Conservation (phyloP, 73 alveolate genomes). For the Tetrahymena elliotti region DNA sequence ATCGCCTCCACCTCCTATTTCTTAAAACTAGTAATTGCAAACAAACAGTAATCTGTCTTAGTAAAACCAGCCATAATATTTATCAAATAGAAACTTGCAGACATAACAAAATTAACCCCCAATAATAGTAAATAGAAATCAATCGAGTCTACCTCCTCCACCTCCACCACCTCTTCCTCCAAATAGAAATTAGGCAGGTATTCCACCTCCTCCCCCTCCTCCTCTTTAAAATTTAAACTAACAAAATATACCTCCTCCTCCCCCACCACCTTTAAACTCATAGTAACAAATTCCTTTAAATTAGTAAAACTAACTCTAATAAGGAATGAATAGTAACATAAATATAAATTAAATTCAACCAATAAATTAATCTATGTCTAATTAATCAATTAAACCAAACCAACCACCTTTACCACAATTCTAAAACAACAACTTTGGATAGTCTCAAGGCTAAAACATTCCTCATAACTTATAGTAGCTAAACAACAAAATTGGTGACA, state of each 20-base stretch:
- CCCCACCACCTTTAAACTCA: too few relatives aligned
- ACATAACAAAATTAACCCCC: background rate
- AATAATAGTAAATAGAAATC: background rate
- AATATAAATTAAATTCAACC: background rate
- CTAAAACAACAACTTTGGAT: background rate
- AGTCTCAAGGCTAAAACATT: background rate
- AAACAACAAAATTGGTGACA: background rate
- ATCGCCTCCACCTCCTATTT: background rate
- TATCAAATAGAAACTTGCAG: background rate
- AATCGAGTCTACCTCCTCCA: background rate
- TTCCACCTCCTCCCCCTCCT: background rate
- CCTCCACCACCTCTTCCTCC: background rate
- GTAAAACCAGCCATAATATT: background rate
- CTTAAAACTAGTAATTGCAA: background rate
- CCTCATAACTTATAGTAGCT: background rate
- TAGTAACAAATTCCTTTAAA: background rate
- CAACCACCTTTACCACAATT: background rate
- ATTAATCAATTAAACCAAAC: background rate
- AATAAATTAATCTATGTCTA: background rate
- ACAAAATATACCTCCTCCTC: background rate
- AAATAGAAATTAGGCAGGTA: background rate
- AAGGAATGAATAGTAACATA: background rate
- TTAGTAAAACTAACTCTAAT: background rate
- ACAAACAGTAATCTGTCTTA: background rate
- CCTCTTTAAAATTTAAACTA: background rate